These are phyloP conservation scores for Allodekkera sacchari DNA, from an alignment of 805 yeast genomes.

Conservation along the genomic window DNA sequence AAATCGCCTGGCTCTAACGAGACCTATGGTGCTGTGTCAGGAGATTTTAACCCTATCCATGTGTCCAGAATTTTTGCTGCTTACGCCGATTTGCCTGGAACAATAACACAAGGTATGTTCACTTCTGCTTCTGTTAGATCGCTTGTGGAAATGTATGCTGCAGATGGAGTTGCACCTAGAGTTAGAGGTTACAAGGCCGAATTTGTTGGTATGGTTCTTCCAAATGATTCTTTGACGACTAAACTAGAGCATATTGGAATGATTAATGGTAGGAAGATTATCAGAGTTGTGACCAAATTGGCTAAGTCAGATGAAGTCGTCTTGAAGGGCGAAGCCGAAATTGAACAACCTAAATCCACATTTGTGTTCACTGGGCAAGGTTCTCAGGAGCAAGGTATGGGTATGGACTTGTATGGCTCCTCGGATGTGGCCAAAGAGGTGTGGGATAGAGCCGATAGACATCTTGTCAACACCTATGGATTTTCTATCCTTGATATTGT, in stretches of 20 bases:
- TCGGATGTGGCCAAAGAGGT: constrained; percentile 90
- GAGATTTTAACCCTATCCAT: constrained; percentile 97
- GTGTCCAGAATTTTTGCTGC: constrained; percentile 91
- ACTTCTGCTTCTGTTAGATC: constrained; percentile 94
- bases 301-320: constrained; percentile 72
- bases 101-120: constrained; percentile 99
- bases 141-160: constrained; percentile 96
- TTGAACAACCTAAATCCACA: constrained; percentile 95
- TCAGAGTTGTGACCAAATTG: constrained; percentile 84
- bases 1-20: constrained; percentile 95
- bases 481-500: constrained; percentile 96
- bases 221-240: constrained; percentile 84
- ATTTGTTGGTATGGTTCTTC: constrained; percentile 96
- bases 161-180: constrained; percentile 91
- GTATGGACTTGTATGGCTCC: constrained; percentile 93
- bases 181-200: constrained; percentile 88
- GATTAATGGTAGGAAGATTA: constrained; percentile 98
- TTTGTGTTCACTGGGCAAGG: constrained; percentile 99
- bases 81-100: constrained; percentile 92
- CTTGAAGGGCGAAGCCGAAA: constrained; percentile 92
- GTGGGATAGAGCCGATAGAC: constrained; percentile 97
- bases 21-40: constrained; percentile 94
- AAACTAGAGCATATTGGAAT: constrained; percentile 93
- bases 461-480: constrained; percentile 89
- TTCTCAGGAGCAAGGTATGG: constrained; percentile 99